phyloP scores from a whole-genome alignment of 2,329 filamentous ascomycete species.

The Pseudopyricularia javanii region DNA sequence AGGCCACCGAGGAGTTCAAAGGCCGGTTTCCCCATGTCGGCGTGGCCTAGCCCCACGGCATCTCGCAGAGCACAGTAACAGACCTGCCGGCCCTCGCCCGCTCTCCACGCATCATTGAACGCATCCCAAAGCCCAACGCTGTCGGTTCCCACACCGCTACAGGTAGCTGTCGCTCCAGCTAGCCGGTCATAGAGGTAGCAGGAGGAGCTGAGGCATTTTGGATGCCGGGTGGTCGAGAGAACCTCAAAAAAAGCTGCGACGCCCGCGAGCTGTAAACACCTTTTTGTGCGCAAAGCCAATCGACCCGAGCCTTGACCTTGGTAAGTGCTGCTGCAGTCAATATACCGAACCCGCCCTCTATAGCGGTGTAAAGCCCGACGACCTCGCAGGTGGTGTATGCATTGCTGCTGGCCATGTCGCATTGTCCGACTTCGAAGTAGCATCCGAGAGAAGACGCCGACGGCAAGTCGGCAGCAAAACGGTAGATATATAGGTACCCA shows the following conservation, averaged over 20 bases:
- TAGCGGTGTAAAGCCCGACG: background rate
- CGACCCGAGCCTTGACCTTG: background rate
- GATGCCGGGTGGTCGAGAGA: background rate
- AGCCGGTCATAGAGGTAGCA: background rate
- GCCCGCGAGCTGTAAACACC: background rate
- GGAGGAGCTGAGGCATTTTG: background rate
- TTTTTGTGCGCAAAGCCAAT: background rate
- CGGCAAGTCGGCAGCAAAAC: background rate
- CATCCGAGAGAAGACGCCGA: background rate
- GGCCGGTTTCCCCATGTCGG: background rate
- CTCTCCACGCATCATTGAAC: background rate
- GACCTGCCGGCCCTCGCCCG: background rate
- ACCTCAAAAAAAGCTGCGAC: background rate
- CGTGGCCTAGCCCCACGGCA: background rate
- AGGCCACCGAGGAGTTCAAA: background rate
- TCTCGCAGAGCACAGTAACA: background rate
- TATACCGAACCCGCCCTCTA: background rate
- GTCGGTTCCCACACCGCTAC: background rate
- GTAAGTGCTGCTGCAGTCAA: background rate
- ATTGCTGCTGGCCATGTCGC: background rate
- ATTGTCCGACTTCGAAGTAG: background rate
- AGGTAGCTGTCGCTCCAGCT: background rate
- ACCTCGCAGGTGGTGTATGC: background rate
- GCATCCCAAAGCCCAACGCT: background rate
- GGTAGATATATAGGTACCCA: background rate